Evolutionary conservation across 148 eudicot species (phyloP), one percentile per base, ranked within the genome.

Genomic region (Persicaria tinctoria): DNA sequence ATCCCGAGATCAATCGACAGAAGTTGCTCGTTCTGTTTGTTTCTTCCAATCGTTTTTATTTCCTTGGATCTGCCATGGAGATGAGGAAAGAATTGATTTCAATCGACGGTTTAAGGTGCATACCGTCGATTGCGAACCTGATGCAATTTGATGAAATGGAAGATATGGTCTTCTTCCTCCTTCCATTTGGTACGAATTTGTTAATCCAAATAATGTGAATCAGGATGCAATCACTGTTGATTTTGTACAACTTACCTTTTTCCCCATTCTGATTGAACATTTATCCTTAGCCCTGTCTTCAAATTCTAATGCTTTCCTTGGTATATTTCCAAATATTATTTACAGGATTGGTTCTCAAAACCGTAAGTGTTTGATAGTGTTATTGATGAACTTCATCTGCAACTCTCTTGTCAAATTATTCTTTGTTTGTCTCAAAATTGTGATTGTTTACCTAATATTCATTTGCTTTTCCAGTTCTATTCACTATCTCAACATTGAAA

Each of bases 281-380:
- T 55, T 55, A 1, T 55, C 32, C 10, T 32, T 63, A n/a, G 32
- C 45, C n/a, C 8, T 62, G 6, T 14, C 12, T 62, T 62, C 14
- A 62, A 23, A 59, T 20, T 20, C 14, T 59, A 23, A 60, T 8
- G 10, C 10, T 63, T 16, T 32, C 13, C 68, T 32, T 32, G 27
- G 45, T 27, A 32, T 6, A 27, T 12, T 63, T 78, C 38, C 89
- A 95, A 97, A 77, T 75, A 90, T 81, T 95, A 90, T 84, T 95
- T 23, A 97, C 86, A 78, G 87, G 81, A 84, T 69, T 75, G 99
- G 99, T 55, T 89, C 99, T 46, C 79, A 92, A 80, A 80, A 73
- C n/a, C 85, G 99, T 95, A 89, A 83, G 97, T 85, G 57, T 10
- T 16, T 10, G 13, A 10, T 53, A 53, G 57, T 53, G 57, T 10